Conservation (phyloP, 345 rosid genomes). For the Excoecaria cochinchinensis region DNA sequence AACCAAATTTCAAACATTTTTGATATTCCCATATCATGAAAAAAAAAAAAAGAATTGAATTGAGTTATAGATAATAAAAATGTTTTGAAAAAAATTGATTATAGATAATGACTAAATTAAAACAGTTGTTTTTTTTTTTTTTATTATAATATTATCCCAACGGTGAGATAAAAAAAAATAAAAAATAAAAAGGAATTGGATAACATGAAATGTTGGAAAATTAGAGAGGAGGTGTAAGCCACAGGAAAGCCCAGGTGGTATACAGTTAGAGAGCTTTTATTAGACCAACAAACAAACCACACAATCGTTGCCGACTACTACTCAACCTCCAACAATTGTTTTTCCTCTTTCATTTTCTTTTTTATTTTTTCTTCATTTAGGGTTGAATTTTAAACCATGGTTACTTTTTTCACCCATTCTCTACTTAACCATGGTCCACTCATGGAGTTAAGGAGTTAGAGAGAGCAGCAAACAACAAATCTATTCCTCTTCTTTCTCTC, state of each 20-base stretch:
- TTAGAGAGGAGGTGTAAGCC: background rate
- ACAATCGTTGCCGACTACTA: slow-evolving; percentile 36
- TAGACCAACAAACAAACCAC: slow-evolving; percentile 20
- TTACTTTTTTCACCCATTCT: slow-evolving; percentile 20
- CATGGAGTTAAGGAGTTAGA: slow-evolving; percentile 32
- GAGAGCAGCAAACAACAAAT: background rate
- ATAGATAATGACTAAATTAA: too few species aligned
- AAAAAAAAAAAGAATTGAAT: too few species aligned
- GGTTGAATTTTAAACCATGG: slow-evolving; percentile 30
- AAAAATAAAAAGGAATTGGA: background rate
- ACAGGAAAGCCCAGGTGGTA: background rate
- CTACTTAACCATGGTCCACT: slow-evolving; percentile 39
- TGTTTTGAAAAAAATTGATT: too few species aligned
- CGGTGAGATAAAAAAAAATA: background rate
- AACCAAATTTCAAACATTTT: too few species aligned
- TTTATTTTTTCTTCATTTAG: background rate
- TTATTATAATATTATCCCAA: too few species aligned
- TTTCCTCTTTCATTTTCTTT: background rate
- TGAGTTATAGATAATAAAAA: too few species aligned
- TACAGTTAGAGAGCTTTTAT: background rate
- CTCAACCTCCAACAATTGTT: slow-evolving; percentile 31
- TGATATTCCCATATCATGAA: too few species aligned
- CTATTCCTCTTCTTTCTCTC: background rate
- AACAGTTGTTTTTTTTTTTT: too few species aligned
- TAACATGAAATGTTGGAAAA: background rate